Percentiles rank a stretch among this genome's conserved stretches.
Evolutionary conservation across 1,284 basidiomycete genomes (phyloP).

Genomic region (Marasmius tenuissimus): DNA sequence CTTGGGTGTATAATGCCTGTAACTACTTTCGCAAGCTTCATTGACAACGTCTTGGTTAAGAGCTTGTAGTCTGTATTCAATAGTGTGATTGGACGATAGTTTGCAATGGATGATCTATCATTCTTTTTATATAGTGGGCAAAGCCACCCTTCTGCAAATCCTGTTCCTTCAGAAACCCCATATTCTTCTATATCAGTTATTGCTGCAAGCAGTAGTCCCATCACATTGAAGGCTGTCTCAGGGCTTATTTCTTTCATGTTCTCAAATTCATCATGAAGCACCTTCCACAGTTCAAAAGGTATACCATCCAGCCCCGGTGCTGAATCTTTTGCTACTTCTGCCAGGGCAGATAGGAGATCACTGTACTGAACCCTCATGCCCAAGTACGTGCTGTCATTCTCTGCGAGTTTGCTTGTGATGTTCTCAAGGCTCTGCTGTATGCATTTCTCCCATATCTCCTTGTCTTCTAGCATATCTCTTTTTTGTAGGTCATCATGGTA

Average conservation of each 20-base stretch:
- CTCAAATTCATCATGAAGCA: not conserved
- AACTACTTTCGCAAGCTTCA: slow-evolving; percentile 12
- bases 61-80: slow-evolving; percentile 13
- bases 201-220: slow-evolving; percentile 7
- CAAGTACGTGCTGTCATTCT: too few species aligned
- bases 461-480: too few species aligned
- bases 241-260: slow-evolving; percentile 2
- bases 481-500: not conserved
- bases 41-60: slow-evolving; percentile 13
- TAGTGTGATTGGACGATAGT: slow-evolving; percentile 19
- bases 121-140: slow-evolving; percentile 24
- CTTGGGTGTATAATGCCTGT: slow-evolving; percentile 13
- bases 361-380: not conserved
- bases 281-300: slow-evolving; percentile 18
- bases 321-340: not conserved
- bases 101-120: slow-evolving; percentile 15
- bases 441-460: too few species aligned
- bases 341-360: not conserved
- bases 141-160: slow-evolving; percentile 20
- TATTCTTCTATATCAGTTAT: slow-evolving; percentile 17
- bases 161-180: not conserved
- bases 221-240: slow-evolving; percentile 2
- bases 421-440: too few species aligned
- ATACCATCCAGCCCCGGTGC: slow-evolving; percentile 16
- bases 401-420: too few species aligned